Evolutionary conservation across 441 rosid species (phyloP).

Genomic region (Adansonia rubrostipa): DNA sequence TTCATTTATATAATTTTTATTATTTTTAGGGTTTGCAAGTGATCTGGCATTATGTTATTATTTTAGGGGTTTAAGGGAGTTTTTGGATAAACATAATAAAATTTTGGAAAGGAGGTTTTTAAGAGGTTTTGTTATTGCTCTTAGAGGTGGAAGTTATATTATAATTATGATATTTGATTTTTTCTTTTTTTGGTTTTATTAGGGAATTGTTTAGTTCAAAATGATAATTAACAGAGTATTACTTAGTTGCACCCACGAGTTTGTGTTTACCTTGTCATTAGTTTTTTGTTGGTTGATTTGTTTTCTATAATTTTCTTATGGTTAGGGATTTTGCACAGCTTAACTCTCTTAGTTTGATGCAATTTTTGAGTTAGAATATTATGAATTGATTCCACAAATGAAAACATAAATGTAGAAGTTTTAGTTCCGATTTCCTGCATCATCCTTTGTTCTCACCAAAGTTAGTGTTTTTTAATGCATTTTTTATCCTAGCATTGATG

Average conservation of each 20-base stretch:
- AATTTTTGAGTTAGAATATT: not conserved
- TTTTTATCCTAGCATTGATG: not conserved
- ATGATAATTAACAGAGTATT: not conserved
- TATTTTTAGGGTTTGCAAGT: not conserved
- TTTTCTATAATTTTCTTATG: not conserved
- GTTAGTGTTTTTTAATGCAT: not conserved
- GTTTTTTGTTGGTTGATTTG: slow-evolving; percentile 1
- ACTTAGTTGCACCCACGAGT: not conserved
- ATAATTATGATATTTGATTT: not conserved
- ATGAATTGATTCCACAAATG: not conserved
- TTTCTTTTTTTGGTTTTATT: not conserved
- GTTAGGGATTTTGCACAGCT: not conserved
- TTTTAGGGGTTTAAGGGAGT: not conserved
- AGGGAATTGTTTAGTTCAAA: slow-evolving; percentile 1
- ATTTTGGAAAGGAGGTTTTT: slow-evolving; percentile 1
- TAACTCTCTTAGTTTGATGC: not conserved
- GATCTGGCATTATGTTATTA: slow-evolving; percentile 16
- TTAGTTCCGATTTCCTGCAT: not conserved
- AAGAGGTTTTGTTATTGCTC: not conserved
- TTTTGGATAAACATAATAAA: not conserved
- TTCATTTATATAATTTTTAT: not conserved
- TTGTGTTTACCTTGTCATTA: not conserved
- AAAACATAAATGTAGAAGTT: not conserved
- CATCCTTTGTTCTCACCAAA: not conserved
- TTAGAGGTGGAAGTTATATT: not conserved